phyloP scores from a whole-genome alignment of 139 green algal species.

The Mesotaenium endlicherianum region DNA sequence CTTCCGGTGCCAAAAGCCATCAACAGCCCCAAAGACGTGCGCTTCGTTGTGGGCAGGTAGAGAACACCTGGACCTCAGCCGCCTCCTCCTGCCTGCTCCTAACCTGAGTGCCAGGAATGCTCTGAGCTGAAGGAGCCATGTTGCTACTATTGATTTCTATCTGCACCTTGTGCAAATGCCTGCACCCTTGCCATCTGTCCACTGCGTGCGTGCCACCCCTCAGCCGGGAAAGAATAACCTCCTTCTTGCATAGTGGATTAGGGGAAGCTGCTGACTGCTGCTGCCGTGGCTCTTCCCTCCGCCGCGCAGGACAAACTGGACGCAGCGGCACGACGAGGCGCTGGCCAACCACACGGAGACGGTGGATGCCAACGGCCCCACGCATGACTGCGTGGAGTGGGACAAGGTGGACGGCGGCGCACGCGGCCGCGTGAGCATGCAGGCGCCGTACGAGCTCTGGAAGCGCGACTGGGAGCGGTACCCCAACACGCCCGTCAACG shows the following conservation, averaged over 20 bases:
- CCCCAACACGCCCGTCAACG: not conserved
- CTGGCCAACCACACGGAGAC: not conserved
- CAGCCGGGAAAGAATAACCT: not conserved
- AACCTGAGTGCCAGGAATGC: too few species aligned
- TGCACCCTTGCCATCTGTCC: too few species aligned
- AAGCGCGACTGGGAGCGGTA: not conserved
- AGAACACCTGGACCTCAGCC: too few species aligned
- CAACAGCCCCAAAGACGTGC: too few species aligned
- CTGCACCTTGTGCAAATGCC: too few species aligned
- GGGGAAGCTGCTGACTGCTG: too few species aligned
- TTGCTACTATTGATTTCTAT: too few species aligned
- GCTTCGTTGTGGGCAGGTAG: too few species aligned
- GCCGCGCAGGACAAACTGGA: not conserved
- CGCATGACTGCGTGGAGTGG: not conserved
- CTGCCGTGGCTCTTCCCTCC: not conserved
- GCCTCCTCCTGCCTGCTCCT: too few species aligned
- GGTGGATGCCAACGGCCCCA: not conserved
- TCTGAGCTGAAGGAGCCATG: too few species aligned
- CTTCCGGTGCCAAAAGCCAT: too few species aligned
- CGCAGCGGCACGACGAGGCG: not conserved
- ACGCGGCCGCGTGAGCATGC: not conserved
- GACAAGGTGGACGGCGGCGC: not conserved
- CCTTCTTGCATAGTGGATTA: not conserved
- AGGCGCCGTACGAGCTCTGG: constrained; percentile 1
- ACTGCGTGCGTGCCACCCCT: too few species aligned